Conservation (phyloP, 148 eudicot species). For the Pouteria glomerata region DNA sequence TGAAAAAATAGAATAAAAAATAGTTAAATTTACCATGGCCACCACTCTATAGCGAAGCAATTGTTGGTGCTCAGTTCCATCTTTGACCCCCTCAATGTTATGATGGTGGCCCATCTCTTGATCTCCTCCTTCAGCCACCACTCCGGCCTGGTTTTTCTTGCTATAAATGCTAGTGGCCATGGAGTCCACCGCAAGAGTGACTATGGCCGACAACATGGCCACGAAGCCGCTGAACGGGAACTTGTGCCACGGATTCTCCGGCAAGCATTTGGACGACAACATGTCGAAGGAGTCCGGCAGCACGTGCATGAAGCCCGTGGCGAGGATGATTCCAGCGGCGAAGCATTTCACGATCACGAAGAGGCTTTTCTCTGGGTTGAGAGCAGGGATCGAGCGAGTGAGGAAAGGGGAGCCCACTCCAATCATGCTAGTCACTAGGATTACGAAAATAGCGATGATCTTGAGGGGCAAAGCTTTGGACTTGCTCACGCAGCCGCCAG, state of each 20-base stretch:
- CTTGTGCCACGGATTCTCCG: slow-evolving; percentile 36
- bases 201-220: slow-evolving; percentile 36
- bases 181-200: slow-evolving; percentile 45
- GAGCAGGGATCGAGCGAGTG: slow-evolving; percentile 29
- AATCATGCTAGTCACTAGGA: slow-evolving; percentile 42
- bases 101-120: not conserved
- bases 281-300: slow-evolving; percentile 53
- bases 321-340: slow-evolving; percentile 62
- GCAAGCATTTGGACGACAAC: slow-evolving; percentile 31
- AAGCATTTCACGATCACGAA: slow-evolving; percentile 56
- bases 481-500: slow-evolving; percentile 26
- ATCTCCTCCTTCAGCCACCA: not conserved
- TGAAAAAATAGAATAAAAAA: not conserved
- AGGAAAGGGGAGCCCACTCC: slow-evolving; percentile 50
- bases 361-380: slow-evolving; percentile 38
- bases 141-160: slow-evolving; percentile 12
- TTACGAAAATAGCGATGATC: slow-evolving; percentile 42
- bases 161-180: slow-evolving; percentile 28
- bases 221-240: slow-evolving; percentile 40
- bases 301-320: slow-evolving; percentile 74
- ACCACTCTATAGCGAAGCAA: slow-evolving; percentile 15
- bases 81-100: not conserved
- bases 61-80: slow-evolving; percentile 1
- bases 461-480: slow-evolving; percentile 29
- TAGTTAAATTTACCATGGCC: slow-evolving; percentile 10